Base-by-base conservation (phyloP, 495 filamentous ascomycete genomes). In the Symbiotaphrina buchneri region DNA sequence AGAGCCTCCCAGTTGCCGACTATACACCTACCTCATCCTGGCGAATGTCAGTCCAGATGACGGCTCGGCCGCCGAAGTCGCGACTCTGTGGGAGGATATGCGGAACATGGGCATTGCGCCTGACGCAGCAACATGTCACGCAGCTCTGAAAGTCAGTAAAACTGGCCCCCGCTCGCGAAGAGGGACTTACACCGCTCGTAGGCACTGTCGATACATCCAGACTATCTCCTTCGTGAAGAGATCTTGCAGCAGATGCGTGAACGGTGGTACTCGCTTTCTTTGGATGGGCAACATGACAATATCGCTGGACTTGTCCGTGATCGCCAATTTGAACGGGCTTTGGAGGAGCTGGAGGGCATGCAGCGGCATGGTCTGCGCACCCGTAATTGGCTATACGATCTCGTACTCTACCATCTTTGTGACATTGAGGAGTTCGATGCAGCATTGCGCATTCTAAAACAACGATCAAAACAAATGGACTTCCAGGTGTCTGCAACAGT, bases 161-260 rank as follows among this genome's bases (percentile, higher is more conserved):
- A 2, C 11, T 30, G 7, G 10, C 10, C 17, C 7, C 8, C 16
- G 28, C 7, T 30, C 14, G 18, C 17, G 8, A 10, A n/a, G n/a
- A n/a, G n/a, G n/a, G n/a, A n/a, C n/a, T n/a, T n/a, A n/a, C n/a
- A n/a, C n/a, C n/a, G 4, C 3, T 14, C 3, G 15, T 31, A 83
- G 68, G 66, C 67, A 4, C 65, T 84, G 15, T 68, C 80, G 10
- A 67, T 90, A 15, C 83, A 93, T 47, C 83, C 85, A 1, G 72
- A 94, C 47, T 83, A 87, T 38, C 26, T 82, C 1, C 55, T 83
- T 7, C 71, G 82, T 15, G 56, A 60, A 21, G 56, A 72, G 19
- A 56, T 91, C n/a, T 49, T 95, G 16, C 45, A 58, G 26, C 68
- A 68, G 14, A 74, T 84, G 62, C 63, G 64, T 42, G 56, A 65